A percentile compares a stretch with the other conserved stretches of the same genome.
Conservation (phyloP, 1,139 yeast species). For the Candida labiduridarum region DNA sequence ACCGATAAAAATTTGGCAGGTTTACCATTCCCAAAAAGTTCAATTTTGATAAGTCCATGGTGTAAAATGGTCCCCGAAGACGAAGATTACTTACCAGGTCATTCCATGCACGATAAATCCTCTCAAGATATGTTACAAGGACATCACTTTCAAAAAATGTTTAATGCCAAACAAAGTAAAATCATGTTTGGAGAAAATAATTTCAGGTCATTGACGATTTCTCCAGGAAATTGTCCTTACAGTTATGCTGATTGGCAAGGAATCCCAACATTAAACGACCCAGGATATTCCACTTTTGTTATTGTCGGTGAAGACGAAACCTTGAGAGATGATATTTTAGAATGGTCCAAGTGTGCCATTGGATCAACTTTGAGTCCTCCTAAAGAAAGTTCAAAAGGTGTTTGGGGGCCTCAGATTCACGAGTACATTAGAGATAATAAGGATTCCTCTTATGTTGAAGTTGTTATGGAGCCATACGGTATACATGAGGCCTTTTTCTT, state of each 20-base stretch:
- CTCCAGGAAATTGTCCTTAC: constrained; percentile 22
- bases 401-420: constrained; percentile 21
- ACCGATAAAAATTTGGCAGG: constrained; percentile 9
- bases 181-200: constrained; percentile 17
- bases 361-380: constrained; percentile 26
- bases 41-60: constrained; percentile 47
- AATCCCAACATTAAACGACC: constrained; percentile 34
- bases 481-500: constrained; percentile 42
- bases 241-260: constrained; percentile 33
- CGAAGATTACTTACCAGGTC: constrained; percentile 24
- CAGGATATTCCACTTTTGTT: constrained; percentile 30
- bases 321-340: constrained; percentile 44
- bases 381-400: constrained; percentile 30
- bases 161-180: not conserved
- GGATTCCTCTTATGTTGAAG: constrained; percentile 18
- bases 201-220: constrained; percentile 13
- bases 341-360: constrained; percentile 39
- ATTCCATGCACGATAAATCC: constrained; percentile 37
- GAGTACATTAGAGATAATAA: constrained; percentile 19
- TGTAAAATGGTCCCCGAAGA: constrained; percentile 19
- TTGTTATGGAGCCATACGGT: constrained; percentile 47
- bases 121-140: constrained; percentile 34
- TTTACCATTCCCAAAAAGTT: constrained; percentile 31
- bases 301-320: constrained; percentile 47
- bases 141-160: constrained; percentile 8